Conservation (phyloP, 305 asterid genomes). For the Fraxinus sp. region DNA sequence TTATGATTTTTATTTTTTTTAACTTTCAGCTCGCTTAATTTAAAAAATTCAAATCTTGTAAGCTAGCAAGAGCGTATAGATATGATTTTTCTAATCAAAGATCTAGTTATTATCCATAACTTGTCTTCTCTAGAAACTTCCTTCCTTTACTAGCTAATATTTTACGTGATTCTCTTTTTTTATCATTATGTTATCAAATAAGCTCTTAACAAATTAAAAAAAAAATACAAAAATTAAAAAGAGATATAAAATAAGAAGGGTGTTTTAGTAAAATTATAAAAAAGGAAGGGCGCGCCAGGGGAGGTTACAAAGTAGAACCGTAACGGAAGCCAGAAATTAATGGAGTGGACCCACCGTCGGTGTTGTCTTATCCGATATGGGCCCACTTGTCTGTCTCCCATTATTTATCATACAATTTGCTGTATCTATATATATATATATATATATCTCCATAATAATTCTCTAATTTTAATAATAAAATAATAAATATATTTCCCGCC, state of each 20-base stretch:
- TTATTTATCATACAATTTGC: background rate
- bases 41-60: no score
- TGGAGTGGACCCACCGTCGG: conserved; percentile 43
- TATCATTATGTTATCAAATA: background rate
- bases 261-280: conserved; percentile 15
- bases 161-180: background rate
- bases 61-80: no score
- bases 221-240: background rate
- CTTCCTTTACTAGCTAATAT: no score
- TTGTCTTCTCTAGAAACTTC: no score
- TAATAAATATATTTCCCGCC: conserved; percentile 38
- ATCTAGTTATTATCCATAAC: no score
- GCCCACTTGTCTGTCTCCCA: conserved; percentile 19
- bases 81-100: no score
- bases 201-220: background rate
- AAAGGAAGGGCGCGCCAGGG: conserved; percentile 5
- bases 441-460: background rate
- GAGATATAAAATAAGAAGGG: background rate
- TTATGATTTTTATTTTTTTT: background rate
- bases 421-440: background rate
- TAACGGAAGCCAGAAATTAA: conserved; percentile 36
- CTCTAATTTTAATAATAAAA: background rate
- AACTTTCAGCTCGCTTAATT: no score
- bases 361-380: conserved; percentile 43
- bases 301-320: conserved; percentile 19